Conservation (phyloP, 2,329 filamentous ascomycete species). For the Nigrospora oryzae region DNA sequence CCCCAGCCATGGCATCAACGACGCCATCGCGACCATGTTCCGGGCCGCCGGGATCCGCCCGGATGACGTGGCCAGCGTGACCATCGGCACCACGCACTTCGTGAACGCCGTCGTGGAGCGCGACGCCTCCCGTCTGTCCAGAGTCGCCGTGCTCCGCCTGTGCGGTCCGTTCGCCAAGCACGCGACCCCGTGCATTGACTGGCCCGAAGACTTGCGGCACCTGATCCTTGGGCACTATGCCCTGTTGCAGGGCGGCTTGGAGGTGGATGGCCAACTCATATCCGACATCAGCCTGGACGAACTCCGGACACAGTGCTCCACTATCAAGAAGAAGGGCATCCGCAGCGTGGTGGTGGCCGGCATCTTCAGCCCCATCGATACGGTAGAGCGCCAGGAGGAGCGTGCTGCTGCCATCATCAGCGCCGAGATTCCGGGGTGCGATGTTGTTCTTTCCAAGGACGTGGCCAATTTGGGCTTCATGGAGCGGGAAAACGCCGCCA, state of each 20-base stretch:
- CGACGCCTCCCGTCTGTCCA: conserved; percentile 36
- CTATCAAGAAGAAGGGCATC: conserved; percentile 33
- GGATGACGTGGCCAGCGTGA: conserved; percentile 34
- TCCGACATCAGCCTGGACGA: conserved; percentile 31
- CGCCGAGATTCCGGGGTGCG: conserved; percentile 26
- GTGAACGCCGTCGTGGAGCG: conserved; percentile 50
- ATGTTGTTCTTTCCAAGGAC: conserved; percentile 42
- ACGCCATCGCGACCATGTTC: conserved; percentile 35
- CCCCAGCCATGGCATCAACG: conserved; percentile 35
- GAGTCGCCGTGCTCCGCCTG: conserved; percentile 45
- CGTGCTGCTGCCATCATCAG: conserved; percentile 32
- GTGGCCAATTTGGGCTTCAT: conserved; percentile 46
- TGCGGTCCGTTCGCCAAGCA: conserved; percentile 45
- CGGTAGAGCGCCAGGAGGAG: conserved; percentile 38
- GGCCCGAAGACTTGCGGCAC: conserved; percentile 37
- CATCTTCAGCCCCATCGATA: conserved; percentile 46
- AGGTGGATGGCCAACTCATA: conserved; percentile 41
- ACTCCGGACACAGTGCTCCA: conserved; percentile 27
- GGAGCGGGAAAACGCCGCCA: conserved; percentile 57
- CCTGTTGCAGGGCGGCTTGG: conserved; percentile 39
- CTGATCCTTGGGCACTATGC: conserved; percentile 37
- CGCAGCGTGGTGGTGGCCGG: conserved; percentile 38
- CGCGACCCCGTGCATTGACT: conserved; percentile 42
- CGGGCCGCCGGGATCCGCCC: conserved; percentile 14
- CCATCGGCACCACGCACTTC: conserved; percentile 50